These are phyloP conservation scores for Blastosporella zonata DNA, from an alignment of 1,284 basidiomycete genomes.

Conservation along the genomic window DNA sequence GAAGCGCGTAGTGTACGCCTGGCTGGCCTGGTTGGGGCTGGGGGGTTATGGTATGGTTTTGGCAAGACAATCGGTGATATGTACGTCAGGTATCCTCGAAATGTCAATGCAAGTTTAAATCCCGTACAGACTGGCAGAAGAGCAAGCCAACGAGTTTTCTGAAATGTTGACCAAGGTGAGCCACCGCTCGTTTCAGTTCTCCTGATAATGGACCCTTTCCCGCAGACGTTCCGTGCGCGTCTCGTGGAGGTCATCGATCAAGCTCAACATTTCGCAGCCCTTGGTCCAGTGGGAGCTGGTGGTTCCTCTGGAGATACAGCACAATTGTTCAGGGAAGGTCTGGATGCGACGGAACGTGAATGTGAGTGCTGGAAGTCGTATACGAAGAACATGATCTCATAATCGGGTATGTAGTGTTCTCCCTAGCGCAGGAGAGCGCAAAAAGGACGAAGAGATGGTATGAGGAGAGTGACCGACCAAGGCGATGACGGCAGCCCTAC, in stretches of 20 bases:
- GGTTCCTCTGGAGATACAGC: slow-evolving; percentile 54
- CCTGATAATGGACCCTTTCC: slow-evolving; percentile 7
- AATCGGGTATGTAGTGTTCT: slow-evolving; percentile 66
- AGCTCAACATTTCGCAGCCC: slow-evolving; percentile 83
- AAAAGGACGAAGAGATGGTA: slow-evolving; percentile 80
- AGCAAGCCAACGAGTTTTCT: slow-evolving; percentile 66
- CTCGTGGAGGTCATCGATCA: slow-evolving; percentile 84
- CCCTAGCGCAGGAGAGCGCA: slow-evolving; percentile 77
- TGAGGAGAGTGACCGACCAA: slow-evolving; percentile 61
- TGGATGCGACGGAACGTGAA: slow-evolving; percentile 86
- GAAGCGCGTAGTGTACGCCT: slow-evolving; percentile 80
- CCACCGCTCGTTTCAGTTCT: slow-evolving; percentile 1
- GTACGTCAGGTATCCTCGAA: slow-evolving; percentile 41
- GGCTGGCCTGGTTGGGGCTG: slow-evolving; percentile 78
- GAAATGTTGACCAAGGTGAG: slow-evolving; percentile 64
- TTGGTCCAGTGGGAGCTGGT: slow-evolving; percentile 56
- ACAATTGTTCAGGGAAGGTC: slow-evolving; percentile 80
- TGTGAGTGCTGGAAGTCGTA: slow-evolving; percentile 46
- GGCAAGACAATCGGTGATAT: slow-evolving; percentile 80
- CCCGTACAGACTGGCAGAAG: slow-evolving; percentile 60
- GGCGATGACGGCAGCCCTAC: slow-evolving; percentile 34
- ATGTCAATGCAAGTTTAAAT: slow-evolving; percentile 3
- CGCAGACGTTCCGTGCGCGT: slow-evolving; percentile 71
- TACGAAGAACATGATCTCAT: slow-evolving; percentile 2
- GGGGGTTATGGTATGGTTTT: slow-evolving; percentile 87